These are phyloP conservation scores for Penicillium thymicola DNA, from an alignment of 2,329 filamentous ascomycete species.

Conservation along the genomic window DNA sequence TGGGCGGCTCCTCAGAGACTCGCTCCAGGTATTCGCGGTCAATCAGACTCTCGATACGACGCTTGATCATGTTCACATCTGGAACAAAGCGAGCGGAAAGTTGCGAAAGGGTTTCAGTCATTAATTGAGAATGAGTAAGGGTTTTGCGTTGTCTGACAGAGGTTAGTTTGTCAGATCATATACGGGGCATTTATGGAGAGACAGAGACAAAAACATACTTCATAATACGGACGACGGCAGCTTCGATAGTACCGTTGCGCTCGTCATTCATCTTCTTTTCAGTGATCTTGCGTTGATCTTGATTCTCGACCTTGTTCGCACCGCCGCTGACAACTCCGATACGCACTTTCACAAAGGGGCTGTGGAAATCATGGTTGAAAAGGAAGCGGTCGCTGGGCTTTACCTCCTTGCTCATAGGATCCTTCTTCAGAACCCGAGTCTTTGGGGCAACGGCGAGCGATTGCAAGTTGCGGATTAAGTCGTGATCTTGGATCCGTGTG, in stretches of 20 bases:
- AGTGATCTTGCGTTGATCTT: slow-evolving; percentile 54
- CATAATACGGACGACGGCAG: slow-evolving; percentile 54
- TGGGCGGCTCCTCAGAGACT: slow-evolving; percentile 42
- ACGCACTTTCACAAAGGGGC: slow-evolving; percentile 83
- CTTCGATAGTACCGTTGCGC: slow-evolving; percentile 50
- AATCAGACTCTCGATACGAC: slow-evolving; percentile 52
- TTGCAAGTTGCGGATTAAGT: slow-evolving; percentile 74
- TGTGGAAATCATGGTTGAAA: slow-evolving; percentile 78
- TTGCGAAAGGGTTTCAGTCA: slow-evolving; percentile 51
- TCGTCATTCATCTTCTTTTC: slow-evolving; percentile 52
- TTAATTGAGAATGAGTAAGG: slow-evolving; percentile 47
- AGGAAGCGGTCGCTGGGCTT: slow-evolving; percentile 73
- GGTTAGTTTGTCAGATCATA: slow-evolving; percentile 8
- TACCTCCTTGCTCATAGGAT: slow-evolving; percentile 73
- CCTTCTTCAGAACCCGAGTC: slow-evolving; percentile 74
- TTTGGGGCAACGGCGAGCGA: slow-evolving; percentile 81
- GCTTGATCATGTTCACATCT: slow-evolving; percentile 53
- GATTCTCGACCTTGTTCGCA: slow-evolving; percentile 79
- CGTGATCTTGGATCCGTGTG: slow-evolving; percentile 72
- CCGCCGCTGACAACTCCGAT: slow-evolving; percentile 74
- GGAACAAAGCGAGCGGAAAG: slow-evolving; percentile 49
- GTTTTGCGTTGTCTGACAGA: slow-evolving; percentile 47
- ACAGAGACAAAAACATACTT: slow-evolving; percentile 38
- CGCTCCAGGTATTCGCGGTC: slow-evolving; percentile 53
- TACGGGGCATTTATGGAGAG: not conserved